Evolutionary conservation across 108 stramenopile genomes (phyloP).

Genomic region (Nannochloropsis gaditana): DNA sequence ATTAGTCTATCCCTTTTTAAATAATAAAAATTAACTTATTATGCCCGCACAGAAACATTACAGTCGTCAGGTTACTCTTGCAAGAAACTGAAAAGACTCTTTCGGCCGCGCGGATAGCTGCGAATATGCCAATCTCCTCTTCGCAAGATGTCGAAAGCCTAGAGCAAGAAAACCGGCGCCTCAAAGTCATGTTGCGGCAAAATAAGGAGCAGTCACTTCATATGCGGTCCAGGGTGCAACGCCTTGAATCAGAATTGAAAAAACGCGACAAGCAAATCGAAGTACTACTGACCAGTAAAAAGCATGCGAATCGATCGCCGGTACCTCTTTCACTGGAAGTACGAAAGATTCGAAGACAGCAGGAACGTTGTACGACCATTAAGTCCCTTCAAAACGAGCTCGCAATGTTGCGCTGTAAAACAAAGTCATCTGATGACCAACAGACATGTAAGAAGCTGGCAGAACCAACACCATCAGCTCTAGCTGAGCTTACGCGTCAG

Average conservation of each 20-base stretch:
- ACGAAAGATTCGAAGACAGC: background rate
- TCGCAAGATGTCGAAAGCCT: background rate
- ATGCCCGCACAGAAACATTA: too few species aligned
- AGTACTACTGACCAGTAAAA: conserved; percentile 1
- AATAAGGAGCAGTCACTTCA: background rate
- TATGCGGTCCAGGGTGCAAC: background rate
- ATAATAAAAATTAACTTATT: too few species aligned
- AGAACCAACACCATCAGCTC: background rate
- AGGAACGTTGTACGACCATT: background rate
- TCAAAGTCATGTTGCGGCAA: background rate
- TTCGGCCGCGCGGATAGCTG: too few species aligned
- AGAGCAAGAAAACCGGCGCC: background rate
- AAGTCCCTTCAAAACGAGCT: conserved; percentile 12
- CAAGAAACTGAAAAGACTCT: too few species aligned
- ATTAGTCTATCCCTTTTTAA: too few species aligned
- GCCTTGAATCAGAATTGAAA: background rate
- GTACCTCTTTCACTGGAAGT: background rate
- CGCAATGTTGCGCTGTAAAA: background rate
- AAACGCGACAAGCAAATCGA: background rate
- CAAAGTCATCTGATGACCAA: too few species aligned
- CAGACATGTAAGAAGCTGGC: too few species aligned
- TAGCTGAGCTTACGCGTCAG: background rate
- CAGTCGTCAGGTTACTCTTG: too few species aligned
- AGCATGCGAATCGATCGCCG: background rate
- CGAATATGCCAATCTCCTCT: background rate